Evolutionary conservation across 371 early-diverging fungal species (phyloP), one percentile per base, ranked within the genome.

Genomic region (Haplosporangium sp.): DNA sequence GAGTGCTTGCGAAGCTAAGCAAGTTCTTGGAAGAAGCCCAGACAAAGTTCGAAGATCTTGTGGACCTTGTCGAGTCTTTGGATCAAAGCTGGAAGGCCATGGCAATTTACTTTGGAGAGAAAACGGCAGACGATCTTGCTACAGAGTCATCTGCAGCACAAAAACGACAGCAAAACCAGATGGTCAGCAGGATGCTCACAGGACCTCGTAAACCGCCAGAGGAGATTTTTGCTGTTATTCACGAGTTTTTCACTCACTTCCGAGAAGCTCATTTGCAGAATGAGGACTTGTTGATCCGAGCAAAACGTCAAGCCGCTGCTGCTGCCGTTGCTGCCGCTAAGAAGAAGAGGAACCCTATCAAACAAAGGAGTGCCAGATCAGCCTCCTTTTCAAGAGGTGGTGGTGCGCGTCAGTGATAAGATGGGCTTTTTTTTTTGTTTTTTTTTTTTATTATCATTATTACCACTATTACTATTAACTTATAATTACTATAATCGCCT

Each of bases 61-160:
- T 81, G 35, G 82, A 81, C 47, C 48, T 69, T 38, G 69, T 81
- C 19, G 75, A 61, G n/a, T 2, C 20, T 4, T 34, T 81, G 9
- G 75, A 81, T 37, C 42, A 57, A n/a, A 81, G 82, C 63, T 81
- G 82, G 82, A 71, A 65, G 38, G 35, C 75, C 35, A 81, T 66
- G 8, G 82, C 82, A 1, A 65, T 69, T 20, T 81, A 81, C 66
- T 81, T 81, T 75, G 82, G 82, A 1, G 82, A 81, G 20, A 81
- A 81, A 40, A 67, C 75, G 2, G 64, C 68, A 6, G 65, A 39
- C 0, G 78, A 77, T 20, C 40, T 60, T 42, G 37, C 39, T 17
- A 59, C 40, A 15, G 15, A 13, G n/a, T 57, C 58, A 4, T 57
- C 58, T 20, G 17, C 55, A 40, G 2, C 73, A 47, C 71, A 37